phyloP scores from a whole-genome alignment of 202 grass and related monocot genomes.

The Carex sylvatica region DNA sequence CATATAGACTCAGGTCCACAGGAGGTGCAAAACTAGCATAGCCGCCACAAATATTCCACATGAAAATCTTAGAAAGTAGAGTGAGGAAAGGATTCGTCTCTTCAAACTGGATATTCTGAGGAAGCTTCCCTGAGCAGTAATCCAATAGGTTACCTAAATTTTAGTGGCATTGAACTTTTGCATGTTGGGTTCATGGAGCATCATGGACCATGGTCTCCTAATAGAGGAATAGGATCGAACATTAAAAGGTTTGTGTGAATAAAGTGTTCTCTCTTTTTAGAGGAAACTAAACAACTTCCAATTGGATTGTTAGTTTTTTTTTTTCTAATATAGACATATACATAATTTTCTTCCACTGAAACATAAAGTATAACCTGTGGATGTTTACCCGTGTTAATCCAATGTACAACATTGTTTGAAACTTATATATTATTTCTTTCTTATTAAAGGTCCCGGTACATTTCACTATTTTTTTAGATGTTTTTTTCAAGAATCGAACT shows the following conservation, averaged over 20 bases:
- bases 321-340: not conserved
- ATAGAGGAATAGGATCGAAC: not conserved
- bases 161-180: not conserved
- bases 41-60: not conserved
- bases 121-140: conserved; percentile 2
- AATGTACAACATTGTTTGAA: not conserved
- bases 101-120: conserved; percentile 12
- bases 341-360: not conserved
- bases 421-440: too few relatives aligned
- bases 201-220: conserved; percentile 4
- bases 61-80: not conserved
- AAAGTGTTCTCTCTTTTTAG: not conserved
- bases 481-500: too few relatives aligned
- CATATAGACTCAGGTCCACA: not conserved
- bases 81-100: not conserved
- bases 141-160: not conserved
- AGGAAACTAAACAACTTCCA: not conserved
- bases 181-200: conserved; percentile 9
- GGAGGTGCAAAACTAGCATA: not conserved
- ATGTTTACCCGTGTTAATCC: not conserved
- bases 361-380: not conserved
- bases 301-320: not conserved
- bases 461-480: too few relatives aligned
- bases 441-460: too few relatives aligned
- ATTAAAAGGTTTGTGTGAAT: not conserved